Evolutionary conservation across 108 stramenopile genomes (phyloP), one percentile per base, ranked within the genome.

Genomic region (Pseudonitzschia multistriata): DNA sequence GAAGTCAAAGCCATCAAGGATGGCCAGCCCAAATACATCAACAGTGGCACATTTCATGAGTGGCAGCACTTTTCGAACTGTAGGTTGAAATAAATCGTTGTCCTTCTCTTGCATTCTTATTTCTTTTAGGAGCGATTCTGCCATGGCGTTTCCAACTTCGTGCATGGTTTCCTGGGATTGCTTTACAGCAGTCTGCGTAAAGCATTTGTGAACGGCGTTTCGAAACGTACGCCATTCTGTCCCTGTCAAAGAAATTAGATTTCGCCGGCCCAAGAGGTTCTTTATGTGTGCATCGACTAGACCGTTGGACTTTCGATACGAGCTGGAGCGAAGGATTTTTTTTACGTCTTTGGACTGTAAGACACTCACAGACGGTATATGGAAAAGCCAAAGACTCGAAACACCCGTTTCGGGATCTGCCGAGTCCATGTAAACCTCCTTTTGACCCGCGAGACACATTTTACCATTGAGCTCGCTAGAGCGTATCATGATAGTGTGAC

Each of bases 171-270:
- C 15, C 19, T 62, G 61, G 5, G 61, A 10, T 62, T 62, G 34
- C 22, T 62, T 35, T 19, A 62, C 36, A 39, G 34, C 61, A 14
- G 33, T 21, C 24, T 3, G 25, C 10, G 61, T 62, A 62, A 78
- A 55, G 68, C 72, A 72, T 47, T 68, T 68, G 59, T 42, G 35
- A 7, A 78, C 29, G 11, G 67, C 61, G 27, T 39, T 33, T 28
- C 72, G 77, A 66, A 73, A 49, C 8, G 24, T 15, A 52, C 67
- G 68, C 77, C 77, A 78, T 17, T 78, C 77, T 28, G 62, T 73
- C 33, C 77, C 77, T 25, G 29, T 73, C 0, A 74, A 27, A 3
- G 42, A 27, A 34, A 36, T 42, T 17, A 78, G 29, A 36, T 68
- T 74, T 45, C 66, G 29, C 19, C 25, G 55, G 10, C 77, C 77